Evolutionary conservation across 495 filamentous ascomycete genomes (phyloP).

Genomic region (Neurospora sp.): DNA sequence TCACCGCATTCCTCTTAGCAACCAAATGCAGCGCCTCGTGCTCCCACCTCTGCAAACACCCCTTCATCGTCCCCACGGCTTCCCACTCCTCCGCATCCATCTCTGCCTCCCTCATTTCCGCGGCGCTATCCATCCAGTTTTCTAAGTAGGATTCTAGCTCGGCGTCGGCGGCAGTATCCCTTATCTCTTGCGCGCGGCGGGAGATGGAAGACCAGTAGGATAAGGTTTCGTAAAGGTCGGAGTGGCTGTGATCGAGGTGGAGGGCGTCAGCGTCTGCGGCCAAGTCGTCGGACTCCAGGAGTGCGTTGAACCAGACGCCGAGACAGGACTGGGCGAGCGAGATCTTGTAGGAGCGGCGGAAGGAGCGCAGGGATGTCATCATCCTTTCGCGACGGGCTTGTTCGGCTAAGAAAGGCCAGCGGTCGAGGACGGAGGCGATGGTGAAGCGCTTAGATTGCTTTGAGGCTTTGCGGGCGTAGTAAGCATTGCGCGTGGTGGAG

Average conservation of each 20-base stretch:
- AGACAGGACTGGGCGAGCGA: slow-evolving; percentile 15
- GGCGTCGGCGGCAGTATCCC: slow-evolving; percentile 16
- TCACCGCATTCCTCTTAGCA: slow-evolving; percentile 10
- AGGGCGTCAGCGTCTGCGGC: slow-evolving; percentile 10
- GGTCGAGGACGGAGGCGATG: slow-evolving; percentile 12
- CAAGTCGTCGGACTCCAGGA: slow-evolving; percentile 7
- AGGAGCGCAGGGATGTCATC: slow-evolving; percentile 15
- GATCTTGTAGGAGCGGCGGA: slow-evolving; percentile 20
- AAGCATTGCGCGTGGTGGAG: not conserved
- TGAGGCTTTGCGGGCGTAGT: slow-evolving; percentile 7
- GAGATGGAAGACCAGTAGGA: slow-evolving; percentile 18
- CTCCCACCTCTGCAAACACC: slow-evolving; percentile 18
- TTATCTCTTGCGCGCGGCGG: slow-evolving; percentile 3
- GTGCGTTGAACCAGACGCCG: slow-evolving; percentile 10
- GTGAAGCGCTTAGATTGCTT: slow-evolving; percentile 2
- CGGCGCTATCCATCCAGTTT: slow-evolving; percentile 10
- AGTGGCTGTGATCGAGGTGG: slow-evolving; percentile 11
- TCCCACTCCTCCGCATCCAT: slow-evolving; percentile 20
- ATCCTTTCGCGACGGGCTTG: slow-evolving; percentile 13
- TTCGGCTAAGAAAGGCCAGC: slow-evolving; percentile 17
- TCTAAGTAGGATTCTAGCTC: slow-evolving; percentile 13
- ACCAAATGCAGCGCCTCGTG: slow-evolving; percentile 19
- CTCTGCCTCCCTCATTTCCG: slow-evolving; percentile 11
- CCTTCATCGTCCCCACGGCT: slow-evolving; percentile 6
- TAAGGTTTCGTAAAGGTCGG: slow-evolving; percentile 16